A percentile compares a stretch with the other conserved stretches of the same genome.
Conservation (phyloP, 805 yeast genomes). For the Candida rishiriensis region DNA sequence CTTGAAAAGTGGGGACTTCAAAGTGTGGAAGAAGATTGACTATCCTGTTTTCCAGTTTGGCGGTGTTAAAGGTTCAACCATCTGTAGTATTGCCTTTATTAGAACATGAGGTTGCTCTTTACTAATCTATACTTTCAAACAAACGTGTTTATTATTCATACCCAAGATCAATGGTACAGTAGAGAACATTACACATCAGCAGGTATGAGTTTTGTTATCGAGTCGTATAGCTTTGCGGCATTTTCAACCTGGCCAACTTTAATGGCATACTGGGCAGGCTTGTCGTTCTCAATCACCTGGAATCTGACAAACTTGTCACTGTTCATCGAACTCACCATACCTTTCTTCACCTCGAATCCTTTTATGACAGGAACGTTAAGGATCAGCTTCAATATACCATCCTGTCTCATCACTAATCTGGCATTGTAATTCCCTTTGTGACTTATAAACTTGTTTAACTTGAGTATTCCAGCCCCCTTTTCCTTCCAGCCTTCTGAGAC, state of each 20-base stretch:
- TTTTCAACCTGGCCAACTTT: conserved; percentile 61
- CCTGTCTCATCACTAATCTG: conserved; percentile 87
- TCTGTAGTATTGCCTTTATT: conserved; percentile 79
- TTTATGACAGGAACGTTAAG: conserved; percentile 66
- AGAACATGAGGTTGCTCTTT: conserved; percentile 23
- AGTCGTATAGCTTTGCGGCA: conserved; percentile 54
- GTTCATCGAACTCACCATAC: conserved; percentile 79
- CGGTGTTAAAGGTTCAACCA: conserved; percentile 82
- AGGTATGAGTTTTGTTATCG: conserved; percentile 36
- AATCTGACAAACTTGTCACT: conserved; percentile 83
- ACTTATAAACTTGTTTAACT: conserved; percentile 48
- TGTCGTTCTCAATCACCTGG: conserved; percentile 56
- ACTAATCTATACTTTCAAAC: not conserved
- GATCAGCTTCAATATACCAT: conserved; percentile 77
- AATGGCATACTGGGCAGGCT: conserved; percentile 80
- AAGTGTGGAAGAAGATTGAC: conserved; percentile 59
- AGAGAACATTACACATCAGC: conserved; percentile 5
- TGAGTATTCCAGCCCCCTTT: conserved; percentile 86
- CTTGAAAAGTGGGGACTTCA: conserved; percentile 37
- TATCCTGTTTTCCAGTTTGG: conserved; percentile 89
- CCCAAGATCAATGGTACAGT: conserved; percentile 1
- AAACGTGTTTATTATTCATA: not conserved
- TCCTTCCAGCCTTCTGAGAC: conserved; percentile 89
- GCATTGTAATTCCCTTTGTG: conserved; percentile 36
- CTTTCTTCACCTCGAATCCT: conserved; percentile 63